Evolutionary conservation across 2,329 filamentous ascomycete genomes (phyloP), one percentile per base, ranked within the genome.

Genomic region (Pseudogymnoascus sp.): DNA sequence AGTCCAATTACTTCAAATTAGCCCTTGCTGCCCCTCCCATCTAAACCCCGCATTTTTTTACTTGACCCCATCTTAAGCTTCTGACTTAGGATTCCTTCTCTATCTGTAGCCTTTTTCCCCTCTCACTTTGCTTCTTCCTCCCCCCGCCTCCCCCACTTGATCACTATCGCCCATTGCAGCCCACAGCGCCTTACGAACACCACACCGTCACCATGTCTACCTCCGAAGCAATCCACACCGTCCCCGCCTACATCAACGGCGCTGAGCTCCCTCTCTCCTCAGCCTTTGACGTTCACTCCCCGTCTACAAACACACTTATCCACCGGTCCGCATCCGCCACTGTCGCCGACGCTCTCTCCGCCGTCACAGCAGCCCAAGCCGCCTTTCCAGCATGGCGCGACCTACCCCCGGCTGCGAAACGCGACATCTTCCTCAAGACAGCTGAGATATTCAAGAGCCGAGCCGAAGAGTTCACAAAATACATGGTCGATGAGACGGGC

Each of bases 331-430:
- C 80, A 35, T 83, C 81, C 35, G 83, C 84, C 2, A 75, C 80
- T 37, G 81, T 82, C 53, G 73, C 76, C 2, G 77, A 82, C 64
- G 86, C 86, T 28, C 73, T 81, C 15, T 73, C 76, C 8, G 81
- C 85, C 8, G 73, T 79, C 60, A 66, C 72, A 25, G 74, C 78
- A 5, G 89, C 89, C 0, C 77, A 84, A n/a, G 76, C 78, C 12
- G 89, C 90, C 1, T 87, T 90, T 72, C 81, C 80, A 43, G 74
- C 80, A 62, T 96, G 90, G 90, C 79, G 81, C 43, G 82, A 81
- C 65, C 82, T 82, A 2, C 84, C 82, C 50, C 82, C 85, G 1
- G 69, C 76, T 22, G 70, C 78, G 22, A 86, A 88, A 38, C 84
- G 89, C 36, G 82, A 87, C 65, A 84, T 95, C 65, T 79, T 95